Evolutionary conservation across 2,329 filamentous ascomycete genomes (phyloP).

Genomic region (Aspergillus alliaceus): DNA sequence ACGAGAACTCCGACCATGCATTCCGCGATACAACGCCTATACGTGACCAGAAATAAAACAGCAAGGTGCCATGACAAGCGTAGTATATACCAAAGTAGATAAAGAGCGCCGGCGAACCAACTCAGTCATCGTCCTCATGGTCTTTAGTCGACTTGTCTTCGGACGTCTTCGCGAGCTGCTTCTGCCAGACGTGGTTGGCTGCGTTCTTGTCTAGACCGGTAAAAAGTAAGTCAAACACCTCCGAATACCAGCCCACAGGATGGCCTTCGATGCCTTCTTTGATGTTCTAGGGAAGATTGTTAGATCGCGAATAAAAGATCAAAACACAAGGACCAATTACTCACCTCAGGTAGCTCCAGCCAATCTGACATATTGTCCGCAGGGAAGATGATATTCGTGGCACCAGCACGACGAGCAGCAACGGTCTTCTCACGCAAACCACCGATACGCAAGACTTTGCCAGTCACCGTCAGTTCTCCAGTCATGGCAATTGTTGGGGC

Average conservation of each 20-base stretch:
- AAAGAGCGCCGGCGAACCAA: background rate
- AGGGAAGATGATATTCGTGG: constrained; percentile 91
- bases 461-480: constrained; percentile 92
- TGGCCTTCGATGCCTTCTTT: constrained; percentile 93
- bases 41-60: constrained; percentile 26
- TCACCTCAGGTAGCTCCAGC: constrained; percentile 92
- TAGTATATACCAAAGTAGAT: constrained; percentile 19
- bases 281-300: constrained; percentile 71
- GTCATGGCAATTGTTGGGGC: constrained; percentile 95
- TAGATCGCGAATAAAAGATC: constrained; percentile 13
- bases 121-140: constrained; percentile 29
- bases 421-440: constrained; percentile 96
- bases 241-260: constrained; percentile 87
- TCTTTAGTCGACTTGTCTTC: constrained; percentile 45
- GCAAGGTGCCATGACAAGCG: constrained; percentile 13
- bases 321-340: constrained; percentile 37
- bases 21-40: constrained; percentile 34
- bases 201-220: constrained; percentile 70
- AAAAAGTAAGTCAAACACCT: constrained; percentile 92
- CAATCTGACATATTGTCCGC: constrained; percentile 95
- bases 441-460: constrained; percentile 93
- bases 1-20: constrained; percentile 36
- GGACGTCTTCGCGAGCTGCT: constrained; percentile 58
- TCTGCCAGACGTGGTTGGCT: constrained; percentile 72
- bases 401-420: constrained; percentile 86